Conservation (phyloP, 306 rosid genomes). For the Gynostemma pentaphyllum region DNA sequence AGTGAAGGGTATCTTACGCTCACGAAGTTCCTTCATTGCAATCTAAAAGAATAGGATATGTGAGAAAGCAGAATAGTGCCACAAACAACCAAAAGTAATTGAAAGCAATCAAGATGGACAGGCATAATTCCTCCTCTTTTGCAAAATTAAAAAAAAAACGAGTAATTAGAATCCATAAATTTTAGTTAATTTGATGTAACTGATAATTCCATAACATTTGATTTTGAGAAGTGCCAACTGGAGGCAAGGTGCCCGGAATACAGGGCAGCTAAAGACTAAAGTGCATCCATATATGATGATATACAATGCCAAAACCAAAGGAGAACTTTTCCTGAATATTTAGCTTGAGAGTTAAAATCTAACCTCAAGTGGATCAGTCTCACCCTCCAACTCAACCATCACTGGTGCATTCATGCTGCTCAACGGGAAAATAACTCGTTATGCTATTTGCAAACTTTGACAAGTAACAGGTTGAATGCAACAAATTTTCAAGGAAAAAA, state of each 20-base stretch:
- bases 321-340: neutral
- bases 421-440: slow-evolving; percentile 10
- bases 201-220: neutral
- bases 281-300: too few relatives aligned
- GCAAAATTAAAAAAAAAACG: neutral
- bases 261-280: neutral
- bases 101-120: neutral
- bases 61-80: neutral
- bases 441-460: neutral
- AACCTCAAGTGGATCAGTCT: slow-evolving; percentile 95
- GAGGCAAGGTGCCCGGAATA: neutral
- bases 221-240: neutral
- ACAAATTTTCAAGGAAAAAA: neutral
- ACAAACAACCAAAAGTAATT: neutral
- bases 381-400: slow-evolving; percentile 94
- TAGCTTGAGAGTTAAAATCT: neutral
- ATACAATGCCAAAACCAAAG: neutral
- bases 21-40: slow-evolving; percentile 96
- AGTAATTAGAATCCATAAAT: neutral
- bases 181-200: neutral
- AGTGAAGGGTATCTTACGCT: slow-evolving; percentile 89
- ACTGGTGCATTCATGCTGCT: slow-evolving; percentile 97
- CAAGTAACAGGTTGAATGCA: neutral
- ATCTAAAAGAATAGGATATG: slow-evolving; percentile 25
- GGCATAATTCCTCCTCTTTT: neutral